Evolutionary conservation across 768 basidiomycete genomes (phyloP).

Genomic region (Coprinellus micaceus): DNA sequence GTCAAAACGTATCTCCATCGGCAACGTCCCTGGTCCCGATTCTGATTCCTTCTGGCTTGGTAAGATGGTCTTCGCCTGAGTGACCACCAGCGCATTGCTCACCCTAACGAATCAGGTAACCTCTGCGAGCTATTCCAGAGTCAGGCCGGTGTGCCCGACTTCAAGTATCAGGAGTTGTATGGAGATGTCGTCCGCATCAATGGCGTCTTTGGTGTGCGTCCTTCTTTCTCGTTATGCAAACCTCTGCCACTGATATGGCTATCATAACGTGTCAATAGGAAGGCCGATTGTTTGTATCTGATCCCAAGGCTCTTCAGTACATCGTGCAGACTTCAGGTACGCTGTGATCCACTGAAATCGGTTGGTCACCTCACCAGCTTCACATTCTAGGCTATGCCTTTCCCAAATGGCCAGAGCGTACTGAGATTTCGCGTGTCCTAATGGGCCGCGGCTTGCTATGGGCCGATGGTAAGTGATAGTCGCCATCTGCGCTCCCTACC

Average conservation of each 20-base stretch:
- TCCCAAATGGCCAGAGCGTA: slow-evolving; percentile 48
- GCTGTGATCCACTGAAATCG: not conserved
- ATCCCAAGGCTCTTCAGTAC: slow-evolving; percentile 58
- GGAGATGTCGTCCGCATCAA: slow-evolving; percentile 51
- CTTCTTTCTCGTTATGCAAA: not conserved
- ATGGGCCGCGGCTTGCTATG: slow-evolving; percentile 52
- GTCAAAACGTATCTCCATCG: slow-evolving; percentile 36
- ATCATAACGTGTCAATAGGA: slow-evolving; percentile 31
- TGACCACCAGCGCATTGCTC: not conserved
- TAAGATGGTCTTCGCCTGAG: slow-evolving; percentile 14
- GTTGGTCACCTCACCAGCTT: slow-evolving; percentile 6
- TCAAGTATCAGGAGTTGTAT: slow-evolving; percentile 47
- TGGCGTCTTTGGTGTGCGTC: slow-evolving; percentile 45
- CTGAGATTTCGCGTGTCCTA: slow-evolving; percentile 45
- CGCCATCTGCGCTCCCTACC: not conserved
- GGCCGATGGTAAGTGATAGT: slow-evolving; percentile 42
- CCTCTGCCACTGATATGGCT: not conserved
- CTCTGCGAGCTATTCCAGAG: slow-evolving; percentile 48
- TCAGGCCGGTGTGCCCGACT: slow-evolving; percentile 49
- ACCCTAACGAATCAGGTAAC: slow-evolving; percentile 36
- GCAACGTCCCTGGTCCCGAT: slow-evolving; percentile 46
- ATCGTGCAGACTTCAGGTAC: slow-evolving; percentile 50
- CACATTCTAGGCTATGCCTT: slow-evolving; percentile 44
- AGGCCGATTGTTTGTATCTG: slow-evolving; percentile 50
- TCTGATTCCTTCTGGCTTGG: slow-evolving; percentile 48